These are phyloP conservation scores for Syncephalis plumigaleata DNA, from an alignment of 371 early-diverging fungal species.

Conservation along the genomic window DNA sequence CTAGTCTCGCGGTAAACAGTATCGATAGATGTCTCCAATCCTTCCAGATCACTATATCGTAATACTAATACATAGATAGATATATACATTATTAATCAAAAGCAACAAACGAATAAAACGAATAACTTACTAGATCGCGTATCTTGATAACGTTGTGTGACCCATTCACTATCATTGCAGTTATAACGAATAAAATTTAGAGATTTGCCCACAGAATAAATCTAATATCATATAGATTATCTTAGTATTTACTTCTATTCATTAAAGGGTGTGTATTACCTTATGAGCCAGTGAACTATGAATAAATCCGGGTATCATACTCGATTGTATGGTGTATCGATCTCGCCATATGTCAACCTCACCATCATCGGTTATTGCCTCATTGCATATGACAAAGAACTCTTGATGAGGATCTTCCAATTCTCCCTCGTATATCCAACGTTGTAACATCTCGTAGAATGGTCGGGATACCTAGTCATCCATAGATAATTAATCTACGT, in stretches of 20 bases:
- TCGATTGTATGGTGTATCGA: constrained; percentile 49
- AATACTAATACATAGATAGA: constrained; percentile 15
- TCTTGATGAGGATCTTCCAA: constrained; percentile 84
- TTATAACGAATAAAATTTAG: constrained; percentile 80
- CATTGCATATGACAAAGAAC: constrained; percentile 61
- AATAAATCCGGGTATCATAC: constrained; percentile 78
- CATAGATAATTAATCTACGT: neutral
- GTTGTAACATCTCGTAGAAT: constrained; percentile 71
- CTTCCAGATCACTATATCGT: constrained; percentile 50
- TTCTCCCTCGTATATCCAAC: constrained; percentile 94
- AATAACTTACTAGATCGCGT: neutral
- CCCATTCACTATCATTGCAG: constrained; percentile 23
- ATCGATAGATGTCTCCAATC: constrained; percentile 57
- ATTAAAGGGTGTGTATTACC: constrained; percentile 14
- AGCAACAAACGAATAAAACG: neutral
- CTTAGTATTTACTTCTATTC: neutral
- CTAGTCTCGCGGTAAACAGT: constrained; percentile 51
- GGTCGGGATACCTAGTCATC: constrained; percentile 48
- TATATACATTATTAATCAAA: constrained; percentile 1
- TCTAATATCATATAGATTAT: constrained; percentile 32
- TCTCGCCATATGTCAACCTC: constrained; percentile 64
- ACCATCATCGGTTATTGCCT: constrained; percentile 17
- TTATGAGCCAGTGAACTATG: constrained; percentile 59
- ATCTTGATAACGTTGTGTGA: neutral
- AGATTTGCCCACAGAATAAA: constrained; percentile 82